Evolutionary conservation across 2,329 filamentous ascomycete species (phyloP).

Genomic region (Xylariaceae sp.): DNA sequence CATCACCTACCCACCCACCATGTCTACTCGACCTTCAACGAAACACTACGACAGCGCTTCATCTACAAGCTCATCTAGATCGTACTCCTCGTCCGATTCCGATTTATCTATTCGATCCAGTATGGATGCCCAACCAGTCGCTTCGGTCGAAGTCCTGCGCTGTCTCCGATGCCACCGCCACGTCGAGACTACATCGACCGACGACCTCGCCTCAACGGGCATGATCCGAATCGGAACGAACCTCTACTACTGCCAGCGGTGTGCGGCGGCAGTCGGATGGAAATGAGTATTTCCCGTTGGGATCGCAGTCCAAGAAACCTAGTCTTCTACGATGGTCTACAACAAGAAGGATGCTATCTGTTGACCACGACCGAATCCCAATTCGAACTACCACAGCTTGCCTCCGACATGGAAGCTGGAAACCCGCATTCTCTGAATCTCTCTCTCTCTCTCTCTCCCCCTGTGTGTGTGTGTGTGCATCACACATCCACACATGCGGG

Average conservation of each 20-base stretch:
- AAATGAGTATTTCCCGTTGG: conserved; percentile 46
- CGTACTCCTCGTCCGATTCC: conserved; percentile 46
- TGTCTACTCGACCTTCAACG: conserved; percentile 40
- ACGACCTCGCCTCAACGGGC: conserved; percentile 59
- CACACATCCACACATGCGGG: not conserved
- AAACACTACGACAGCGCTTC: conserved; percentile 44
- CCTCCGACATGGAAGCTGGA: not conserved
- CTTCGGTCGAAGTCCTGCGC: conserved; percentile 58
- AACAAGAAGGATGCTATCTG: not conserved
- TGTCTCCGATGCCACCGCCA: conserved; percentile 60
- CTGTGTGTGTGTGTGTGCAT: too few species aligned
- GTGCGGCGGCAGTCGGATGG: conserved; percentile 66
- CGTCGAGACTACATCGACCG: conserved; percentile 63
- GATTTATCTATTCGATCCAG: conserved; percentile 46
- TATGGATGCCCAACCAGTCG: conserved; percentile 54
- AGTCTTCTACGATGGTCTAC: not conserved
- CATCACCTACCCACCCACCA: conserved; percentile 17
- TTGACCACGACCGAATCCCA: conserved; percentile 6
- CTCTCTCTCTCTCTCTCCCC: too few species aligned
- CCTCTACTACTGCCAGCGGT: conserved; percentile 68
- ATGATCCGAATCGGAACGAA: conserved; percentile 69
- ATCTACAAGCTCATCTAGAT: conserved; percentile 27
- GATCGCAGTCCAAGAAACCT: not conserved
- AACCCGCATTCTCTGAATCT: not conserved
- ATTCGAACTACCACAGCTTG: not conserved